Evolutionary conservation across 2,329 filamentous ascomycete species (phyloP).

Genomic region (Sclerotinia glacialis): DNA sequence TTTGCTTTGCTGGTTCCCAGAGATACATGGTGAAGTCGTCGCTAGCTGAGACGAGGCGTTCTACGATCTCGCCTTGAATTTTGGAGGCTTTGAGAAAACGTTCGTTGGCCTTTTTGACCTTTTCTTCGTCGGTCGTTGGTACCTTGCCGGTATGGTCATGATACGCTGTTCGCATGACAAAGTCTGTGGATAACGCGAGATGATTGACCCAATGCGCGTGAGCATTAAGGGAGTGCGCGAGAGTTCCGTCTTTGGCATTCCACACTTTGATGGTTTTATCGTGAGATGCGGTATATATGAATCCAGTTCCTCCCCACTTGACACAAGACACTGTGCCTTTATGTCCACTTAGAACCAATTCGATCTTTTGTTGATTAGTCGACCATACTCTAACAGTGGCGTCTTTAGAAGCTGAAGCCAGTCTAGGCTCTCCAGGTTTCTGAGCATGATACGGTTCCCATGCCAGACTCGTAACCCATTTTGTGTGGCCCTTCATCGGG

Average conservation of each 20-base stretch:
- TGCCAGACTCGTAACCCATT: constrained; percentile 81
- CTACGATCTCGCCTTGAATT: constrained; percentile 71
- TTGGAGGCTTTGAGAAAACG: constrained; percentile 84
- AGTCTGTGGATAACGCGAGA: constrained; percentile 88
- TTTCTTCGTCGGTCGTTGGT: constrained; percentile 67
- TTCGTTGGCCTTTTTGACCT: constrained; percentile 70
- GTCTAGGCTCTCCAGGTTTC: constrained; percentile 65
- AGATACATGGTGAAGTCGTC: constrained; percentile 97
- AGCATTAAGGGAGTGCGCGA: constrained; percentile 73
- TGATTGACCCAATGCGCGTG: constrained; percentile 98
- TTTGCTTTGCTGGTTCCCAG: constrained; percentile 78
- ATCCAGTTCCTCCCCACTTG: constrained; percentile 86
- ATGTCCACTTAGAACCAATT: constrained; percentile 83
- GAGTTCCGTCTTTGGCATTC: constrained; percentile 74
- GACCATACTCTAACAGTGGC: constrained; percentile 85
- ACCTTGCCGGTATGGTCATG: constrained; percentile 76
- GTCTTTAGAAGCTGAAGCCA: constrained; percentile 89
- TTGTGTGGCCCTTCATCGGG: constrained; percentile 75
- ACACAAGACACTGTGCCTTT: constrained; percentile 87
- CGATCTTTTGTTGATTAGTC: constrained; percentile 71
- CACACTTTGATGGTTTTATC: constrained; percentile 93
- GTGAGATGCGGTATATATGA: constrained; percentile 80
- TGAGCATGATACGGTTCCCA: constrained; percentile 95
- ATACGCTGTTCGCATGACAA: constrained; percentile 79
- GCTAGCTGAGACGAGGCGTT: constrained; percentile 83